These are phyloP conservation scores for Pyrenochaeta sp. DNA, from an alignment of 2,329 filamentous ascomycete genomes.

Conservation along the genomic window DNA sequence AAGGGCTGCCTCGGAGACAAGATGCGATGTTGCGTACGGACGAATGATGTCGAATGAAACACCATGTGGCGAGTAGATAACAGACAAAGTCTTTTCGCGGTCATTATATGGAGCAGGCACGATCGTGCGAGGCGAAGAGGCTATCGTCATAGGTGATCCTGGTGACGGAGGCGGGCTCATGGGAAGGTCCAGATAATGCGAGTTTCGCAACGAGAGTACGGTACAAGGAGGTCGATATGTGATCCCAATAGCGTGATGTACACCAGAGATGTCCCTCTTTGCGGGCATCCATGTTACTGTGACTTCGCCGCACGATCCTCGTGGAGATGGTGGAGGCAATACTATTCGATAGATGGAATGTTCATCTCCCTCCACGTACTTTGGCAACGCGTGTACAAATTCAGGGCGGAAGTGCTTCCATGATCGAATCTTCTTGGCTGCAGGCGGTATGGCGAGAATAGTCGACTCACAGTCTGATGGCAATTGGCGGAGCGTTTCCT, in stretches of 20 bases:
- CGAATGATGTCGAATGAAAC: conserved; percentile 63
- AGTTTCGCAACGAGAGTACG: conserved; percentile 41
- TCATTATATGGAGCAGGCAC: conserved; percentile 44
- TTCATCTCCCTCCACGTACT: conserved; percentile 52
- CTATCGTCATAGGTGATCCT: conserved; percentile 42
- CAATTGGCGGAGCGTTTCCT: conserved; percentile 72
- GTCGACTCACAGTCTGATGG: conserved; percentile 63
- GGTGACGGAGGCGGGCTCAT: conserved; percentile 48
- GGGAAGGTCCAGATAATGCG: conserved; percentile 49
- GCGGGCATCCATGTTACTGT: conserved; percentile 73
- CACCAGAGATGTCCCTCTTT: conserved; percentile 65
- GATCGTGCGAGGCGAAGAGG: conserved; percentile 44
- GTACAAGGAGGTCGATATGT: conserved; percentile 71
- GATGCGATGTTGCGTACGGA: conserved; percentile 65
- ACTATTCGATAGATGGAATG: conserved; percentile 58
- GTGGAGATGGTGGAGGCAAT: conserved; percentile 62
- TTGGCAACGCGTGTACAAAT: conserved; percentile 53
- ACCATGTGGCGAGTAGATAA: conserved; percentile 73
- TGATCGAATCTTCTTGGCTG: conserved; percentile 70
- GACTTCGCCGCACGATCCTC: conserved; percentile 70
- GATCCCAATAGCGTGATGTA: conserved; percentile 74
- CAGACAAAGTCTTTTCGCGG: conserved; percentile 61
- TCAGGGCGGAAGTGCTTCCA: conserved; percentile 73
- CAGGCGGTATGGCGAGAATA: conserved; percentile 72
- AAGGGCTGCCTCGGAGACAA: conserved; percentile 64